Evolutionary conservation across 2,329 filamentous ascomycete genomes (phyloP), one percentile per base, ranked within the genome.

Genomic region (Aspergillus melleus): DNA sequence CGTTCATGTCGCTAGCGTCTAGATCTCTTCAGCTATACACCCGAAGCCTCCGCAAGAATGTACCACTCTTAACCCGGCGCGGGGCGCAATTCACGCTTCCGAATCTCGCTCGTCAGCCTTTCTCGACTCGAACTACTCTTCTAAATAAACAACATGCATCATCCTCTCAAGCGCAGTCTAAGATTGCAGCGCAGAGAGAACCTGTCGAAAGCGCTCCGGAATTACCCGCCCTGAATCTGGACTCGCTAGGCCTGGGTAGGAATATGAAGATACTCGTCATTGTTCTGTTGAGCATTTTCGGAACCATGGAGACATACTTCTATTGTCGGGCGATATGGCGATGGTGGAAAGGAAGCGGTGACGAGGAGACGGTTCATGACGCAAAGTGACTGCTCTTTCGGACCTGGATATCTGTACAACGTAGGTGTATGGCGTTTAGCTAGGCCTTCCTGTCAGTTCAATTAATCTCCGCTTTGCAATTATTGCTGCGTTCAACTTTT

Each of bases 261-360:
- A 71, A 63, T 44, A 67, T 68, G 39, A 73, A 68, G 46, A 59
- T 70, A 22, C 64, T 68, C 42, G 66, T 75, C 20, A 52, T 71
- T 53, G 58, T 61, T 8, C 59, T 70, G 14, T 42, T 76, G 32
- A 61, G 67, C 51, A 61, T 74, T 24, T 66, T 73, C 57, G 70
- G 73, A 9, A 73, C 70, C 2, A 69, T 76, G 55, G 74, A 76
- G 60, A 68, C 69, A 19, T 69, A 70, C 50, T 73, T 76, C 55
- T 76, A 70, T 68, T 64, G 62, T 19, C 68, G 70, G 51, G 64
- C 66, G 44, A 60, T 69, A 46, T 67, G 63, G 66, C 57, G 62
- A 29, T 71, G 68, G 70, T 68, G 64, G 49, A 62, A 61, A 22
- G 56, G 60, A 8, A 36, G 16, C 24, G 20, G 9, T 16, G 49